phyloP scores from a whole-genome alignment of 2,329 filamentous ascomycete species.

The Alternaria longipes region DNA sequence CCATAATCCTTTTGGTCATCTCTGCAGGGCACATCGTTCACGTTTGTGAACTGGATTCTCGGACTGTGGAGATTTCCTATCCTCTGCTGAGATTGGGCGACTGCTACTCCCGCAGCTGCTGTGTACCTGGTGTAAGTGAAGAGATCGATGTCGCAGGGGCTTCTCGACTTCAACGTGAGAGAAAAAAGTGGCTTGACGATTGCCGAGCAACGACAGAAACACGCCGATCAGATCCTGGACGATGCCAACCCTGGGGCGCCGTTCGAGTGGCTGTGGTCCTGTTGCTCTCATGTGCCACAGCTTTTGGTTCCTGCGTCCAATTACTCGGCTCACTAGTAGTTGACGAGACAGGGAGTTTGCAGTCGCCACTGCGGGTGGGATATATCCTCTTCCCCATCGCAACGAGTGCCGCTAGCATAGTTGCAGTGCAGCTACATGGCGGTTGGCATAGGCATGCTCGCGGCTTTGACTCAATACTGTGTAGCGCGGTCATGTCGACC shows the following conservation, averaged over 20 bases:
- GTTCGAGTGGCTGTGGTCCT: background rate
- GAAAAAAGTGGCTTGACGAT: background rate
- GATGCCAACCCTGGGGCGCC: background rate
- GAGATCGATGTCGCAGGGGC: background rate
- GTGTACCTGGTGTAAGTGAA: background rate
- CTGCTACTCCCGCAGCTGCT: background rate
- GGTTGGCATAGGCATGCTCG: background rate
- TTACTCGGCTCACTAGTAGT: background rate
- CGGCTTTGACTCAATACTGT: background rate
- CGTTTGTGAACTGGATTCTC: background rate
- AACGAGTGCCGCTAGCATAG: background rate
- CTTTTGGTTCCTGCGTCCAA: background rate
- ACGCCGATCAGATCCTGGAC: background rate
- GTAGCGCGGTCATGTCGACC: background rate
- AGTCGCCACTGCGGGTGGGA: background rate
- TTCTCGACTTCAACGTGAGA: background rate
- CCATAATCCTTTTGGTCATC: too few relatives aligned
- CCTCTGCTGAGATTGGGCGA: background rate
- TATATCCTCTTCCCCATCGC: slow-evolving; percentile 1
- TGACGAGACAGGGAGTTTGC: background rate
- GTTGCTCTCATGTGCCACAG: slow-evolving; percentile 2
- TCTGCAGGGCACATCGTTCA: too few relatives aligned
- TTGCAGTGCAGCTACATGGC: slow-evolving; percentile 3
- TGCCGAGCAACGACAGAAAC: background rate
- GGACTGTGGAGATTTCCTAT: too few relatives aligned